These are phyloP conservation scores for Pseudocercospora cruenta DNA, from an alignment of 2,329 filamentous ascomycete genomes.

Conservation along the genomic window DNA sequence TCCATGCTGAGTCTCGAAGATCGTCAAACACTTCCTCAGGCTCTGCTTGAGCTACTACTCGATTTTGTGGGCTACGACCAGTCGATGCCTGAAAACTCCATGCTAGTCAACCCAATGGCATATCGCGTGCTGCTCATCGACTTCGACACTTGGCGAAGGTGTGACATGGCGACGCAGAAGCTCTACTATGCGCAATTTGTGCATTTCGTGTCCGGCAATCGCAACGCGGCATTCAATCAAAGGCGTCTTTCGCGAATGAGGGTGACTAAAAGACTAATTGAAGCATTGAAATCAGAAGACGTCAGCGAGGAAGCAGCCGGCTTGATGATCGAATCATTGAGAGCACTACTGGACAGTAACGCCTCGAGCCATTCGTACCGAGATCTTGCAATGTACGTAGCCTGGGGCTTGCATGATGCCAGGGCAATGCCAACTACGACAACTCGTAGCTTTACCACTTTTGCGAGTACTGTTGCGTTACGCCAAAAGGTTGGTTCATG, in stretches of 20 bases:
- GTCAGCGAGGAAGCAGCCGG: conserved; percentile 73
- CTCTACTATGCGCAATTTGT: conserved; percentile 93
- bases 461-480: conserved; percentile 35
- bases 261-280: conserved; percentile 85
- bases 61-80: conserved; percentile 88
- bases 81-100: conserved; percentile 77
- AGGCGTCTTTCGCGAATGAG: conserved; percentile 86
- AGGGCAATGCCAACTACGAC: conserved; percentile 40
- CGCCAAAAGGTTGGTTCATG: conserved; percentile 35
- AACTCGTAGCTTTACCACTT: conserved; percentile 32
- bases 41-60: conserved; percentile 76
- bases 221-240: conserved; percentile 89
- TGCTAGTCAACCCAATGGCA: conserved; percentile 93
- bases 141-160: conserved; percentile 87
- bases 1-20: conserved; percentile 44
- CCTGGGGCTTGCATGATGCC: conserved; percentile 79
- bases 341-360: conserved; percentile 76
- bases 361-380: conserved; percentile 83
- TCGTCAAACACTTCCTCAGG: conserved; percentile 55
- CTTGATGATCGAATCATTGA: conserved; percentile 78
- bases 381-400: conserved; percentile 87
- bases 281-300: conserved; percentile 84
- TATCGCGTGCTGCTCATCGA: conserved; percentile 92
- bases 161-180: conserved; percentile 74
- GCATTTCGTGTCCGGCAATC: conserved; percentile 85